Percentiles rank a stretch among this genome's conserved stretches.
Conservation (phyloP, 2,329 filamentous ascomycete species). For the Sporothrix inflata region DNA sequence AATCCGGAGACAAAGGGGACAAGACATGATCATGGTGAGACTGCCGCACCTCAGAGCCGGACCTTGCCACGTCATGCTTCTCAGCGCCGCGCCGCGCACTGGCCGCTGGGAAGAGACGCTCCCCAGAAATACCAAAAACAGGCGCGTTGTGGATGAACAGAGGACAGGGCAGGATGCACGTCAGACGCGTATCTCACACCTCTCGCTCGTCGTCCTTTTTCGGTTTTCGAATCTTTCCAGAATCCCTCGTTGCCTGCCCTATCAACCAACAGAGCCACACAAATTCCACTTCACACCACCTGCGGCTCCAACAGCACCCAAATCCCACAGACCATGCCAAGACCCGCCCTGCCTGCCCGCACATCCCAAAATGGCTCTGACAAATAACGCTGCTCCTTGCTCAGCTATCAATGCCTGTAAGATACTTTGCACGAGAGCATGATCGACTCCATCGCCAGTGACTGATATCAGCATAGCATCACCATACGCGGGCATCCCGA, state of each 20-base stretch:
- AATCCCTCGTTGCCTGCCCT: slow-evolving; percentile 20
- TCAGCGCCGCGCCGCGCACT: not conserved
- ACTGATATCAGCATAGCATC: slow-evolving; percentile 1
- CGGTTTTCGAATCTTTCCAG: slow-evolving; percentile 26
- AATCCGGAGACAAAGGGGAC: not conserved
- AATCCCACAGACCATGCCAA: not conserved
- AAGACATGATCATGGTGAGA: not conserved
- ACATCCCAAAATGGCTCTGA: not conserved
- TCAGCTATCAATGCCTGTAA: not conserved
- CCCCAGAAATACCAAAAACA: not conserved
- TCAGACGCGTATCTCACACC: slow-evolving; percentile 10
- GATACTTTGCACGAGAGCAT: not conserved
- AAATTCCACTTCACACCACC: not conserved
- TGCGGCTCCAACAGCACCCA: not conserved
- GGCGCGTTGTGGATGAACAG: not conserved
- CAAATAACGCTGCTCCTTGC: not conserved
- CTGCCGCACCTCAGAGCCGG: not conserved
- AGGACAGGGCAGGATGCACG: slow-evolving; percentile 6
- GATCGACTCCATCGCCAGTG: not conserved
- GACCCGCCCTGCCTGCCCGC: not conserved
- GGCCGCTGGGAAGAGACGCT: not conserved
- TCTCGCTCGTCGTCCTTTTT: not conserved
- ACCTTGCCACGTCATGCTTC: slow-evolving; percentile 2
- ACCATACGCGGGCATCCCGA: not conserved
- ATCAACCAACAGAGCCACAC: not conserved